Percentiles rank a stretch among this genome's conserved stretches.
Conservation (phyloP, 148 eudicot species). For the Chenopodium suecicum region DNA sequence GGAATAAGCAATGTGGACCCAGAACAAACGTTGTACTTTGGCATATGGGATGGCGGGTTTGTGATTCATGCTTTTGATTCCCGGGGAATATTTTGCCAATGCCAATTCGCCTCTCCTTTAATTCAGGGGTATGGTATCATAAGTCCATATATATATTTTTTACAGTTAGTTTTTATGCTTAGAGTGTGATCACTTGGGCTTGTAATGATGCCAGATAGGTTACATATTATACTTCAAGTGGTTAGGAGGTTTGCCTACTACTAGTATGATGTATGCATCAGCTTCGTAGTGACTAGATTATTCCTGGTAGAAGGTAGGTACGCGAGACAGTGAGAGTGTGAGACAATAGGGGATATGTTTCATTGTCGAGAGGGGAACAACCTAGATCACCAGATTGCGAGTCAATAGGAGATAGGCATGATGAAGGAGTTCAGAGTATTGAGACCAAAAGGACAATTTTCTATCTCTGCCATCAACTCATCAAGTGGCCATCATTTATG, state of each 20-base stretch:
- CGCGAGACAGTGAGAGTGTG: not conserved
- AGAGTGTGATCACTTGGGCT: too few species aligned
- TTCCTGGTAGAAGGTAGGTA: not conserved
- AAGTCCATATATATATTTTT: too few species aligned
- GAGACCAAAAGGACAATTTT: not conserved
- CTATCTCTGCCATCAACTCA: not conserved
- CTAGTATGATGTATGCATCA: not conserved
- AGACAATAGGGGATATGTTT: not conserved
- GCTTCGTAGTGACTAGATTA: not conserved
- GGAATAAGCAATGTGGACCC: too few species aligned
- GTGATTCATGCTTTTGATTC: too few species aligned
- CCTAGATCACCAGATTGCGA: not conserved
- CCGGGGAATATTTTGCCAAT: too few species aligned
- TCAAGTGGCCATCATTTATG: too few species aligned
- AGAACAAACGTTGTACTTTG: too few species aligned
- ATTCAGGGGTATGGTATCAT: too few species aligned
- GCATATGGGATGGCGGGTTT: too few species aligned
- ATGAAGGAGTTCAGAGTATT: not conserved
- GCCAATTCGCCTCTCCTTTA: too few species aligned
- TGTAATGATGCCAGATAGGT: too few species aligned
- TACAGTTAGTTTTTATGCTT: too few species aligned
- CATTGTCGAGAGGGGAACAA: not conserved
- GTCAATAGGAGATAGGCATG: not conserved
- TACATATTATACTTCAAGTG: not conserved
- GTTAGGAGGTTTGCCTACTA: not conserved